Conservation (phyloP, 1,139 yeast species). For the Geotrichum macrosporum region DNA sequence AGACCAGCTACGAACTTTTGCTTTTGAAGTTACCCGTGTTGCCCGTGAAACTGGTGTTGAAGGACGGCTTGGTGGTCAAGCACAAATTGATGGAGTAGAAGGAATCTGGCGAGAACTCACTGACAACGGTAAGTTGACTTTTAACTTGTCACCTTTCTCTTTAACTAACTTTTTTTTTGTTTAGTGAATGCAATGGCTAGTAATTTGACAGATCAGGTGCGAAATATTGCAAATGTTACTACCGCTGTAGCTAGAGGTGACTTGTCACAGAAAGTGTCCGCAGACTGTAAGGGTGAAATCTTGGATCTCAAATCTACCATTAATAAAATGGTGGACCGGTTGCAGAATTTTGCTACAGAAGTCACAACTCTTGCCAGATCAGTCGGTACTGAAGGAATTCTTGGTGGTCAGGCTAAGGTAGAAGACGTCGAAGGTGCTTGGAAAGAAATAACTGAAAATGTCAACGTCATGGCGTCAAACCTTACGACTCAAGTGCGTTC, state of each 20-base stretch:
- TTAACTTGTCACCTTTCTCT: no score
- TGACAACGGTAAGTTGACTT: no score
- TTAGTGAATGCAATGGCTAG: constrained; percentile 92
- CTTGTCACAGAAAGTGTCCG: constrained; percentile 82
- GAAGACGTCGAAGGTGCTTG: constrained; percentile 92
- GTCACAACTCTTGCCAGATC: constrained; percentile 83
- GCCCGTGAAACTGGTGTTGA: constrained; percentile 90
- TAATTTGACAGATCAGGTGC: constrained; percentile 82
- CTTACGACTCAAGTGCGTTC: constrained; percentile 85
- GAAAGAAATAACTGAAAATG: constrained; percentile 88
- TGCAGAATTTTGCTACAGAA: constrained; percentile 83
- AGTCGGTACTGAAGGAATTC: constrained; percentile 83
- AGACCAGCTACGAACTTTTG: constrained; percentile 81
- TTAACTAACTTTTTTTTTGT: constrained; percentile 16
- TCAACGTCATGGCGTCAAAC: constrained; percentile 84
- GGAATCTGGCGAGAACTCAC: constrained; percentile 91
- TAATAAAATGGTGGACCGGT: constrained; percentile 88
- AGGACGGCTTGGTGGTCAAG: constrained; percentile 88
- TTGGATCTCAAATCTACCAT: constrained; percentile 86
- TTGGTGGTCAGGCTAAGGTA: constrained; percentile 89
- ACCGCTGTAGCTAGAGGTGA: constrained; percentile 95
- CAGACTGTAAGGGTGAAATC: constrained; percentile 91
- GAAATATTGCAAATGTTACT: constrained; percentile 89
- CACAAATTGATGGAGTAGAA: constrained; percentile 84
- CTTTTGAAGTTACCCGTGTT: constrained; percentile 81